Conservation (phyloP, 106 monocot genomes). For the Acanthochlamys bracteata region DNA sequence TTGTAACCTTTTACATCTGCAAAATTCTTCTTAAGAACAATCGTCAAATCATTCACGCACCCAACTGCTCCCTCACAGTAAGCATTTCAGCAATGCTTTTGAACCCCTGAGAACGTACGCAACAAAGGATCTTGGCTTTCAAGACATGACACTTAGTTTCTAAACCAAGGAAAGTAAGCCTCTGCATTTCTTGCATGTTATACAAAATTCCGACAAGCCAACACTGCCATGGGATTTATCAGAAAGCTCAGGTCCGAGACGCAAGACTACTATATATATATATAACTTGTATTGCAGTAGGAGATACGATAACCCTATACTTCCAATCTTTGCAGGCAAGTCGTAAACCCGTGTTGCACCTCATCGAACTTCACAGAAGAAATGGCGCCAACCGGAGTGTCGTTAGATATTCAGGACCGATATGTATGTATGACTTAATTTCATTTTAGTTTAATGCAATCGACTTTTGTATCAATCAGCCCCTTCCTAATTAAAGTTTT, state of each 20-base stretch:
- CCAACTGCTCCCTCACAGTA: too few relatives aligned
- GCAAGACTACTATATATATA: too few relatives aligned
- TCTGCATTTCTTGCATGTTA: too few relatives aligned
- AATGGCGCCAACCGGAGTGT: slow-evolving; percentile 6
- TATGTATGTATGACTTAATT: not conserved
- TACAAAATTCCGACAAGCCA: not conserved
- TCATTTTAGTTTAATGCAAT: too few relatives aligned
- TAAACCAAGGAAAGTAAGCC: slow-evolving; percentile 2
- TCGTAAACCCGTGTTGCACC: not conserved
- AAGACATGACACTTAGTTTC: slow-evolving; percentile 4
- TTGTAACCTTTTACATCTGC: too few relatives aligned
- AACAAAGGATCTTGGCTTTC: slow-evolving; percentile 11
- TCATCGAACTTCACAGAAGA: not conserved
- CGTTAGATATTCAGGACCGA: slow-evolving; percentile 1
- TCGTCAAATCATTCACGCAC: too few relatives aligned
- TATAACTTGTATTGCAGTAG: not conserved
- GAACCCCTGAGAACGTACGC: slow-evolving; percentile 3
- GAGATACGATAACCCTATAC: not conserved
- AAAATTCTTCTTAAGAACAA: too few relatives aligned
- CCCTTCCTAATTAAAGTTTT: too few relatives aligned
- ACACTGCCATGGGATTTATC: slow-evolving; percentile 1
- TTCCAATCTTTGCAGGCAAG: not conserved
- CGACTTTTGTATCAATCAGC: too few relatives aligned
- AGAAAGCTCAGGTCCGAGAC: not conserved
- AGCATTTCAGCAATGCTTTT: too few relatives aligned